Percentiles rank a stretch among this genome's conserved stretches.
Evolutionary conservation across 208 protist genomes (phyloP).

Genomic region (Acanthamoeba royreba): DNA sequence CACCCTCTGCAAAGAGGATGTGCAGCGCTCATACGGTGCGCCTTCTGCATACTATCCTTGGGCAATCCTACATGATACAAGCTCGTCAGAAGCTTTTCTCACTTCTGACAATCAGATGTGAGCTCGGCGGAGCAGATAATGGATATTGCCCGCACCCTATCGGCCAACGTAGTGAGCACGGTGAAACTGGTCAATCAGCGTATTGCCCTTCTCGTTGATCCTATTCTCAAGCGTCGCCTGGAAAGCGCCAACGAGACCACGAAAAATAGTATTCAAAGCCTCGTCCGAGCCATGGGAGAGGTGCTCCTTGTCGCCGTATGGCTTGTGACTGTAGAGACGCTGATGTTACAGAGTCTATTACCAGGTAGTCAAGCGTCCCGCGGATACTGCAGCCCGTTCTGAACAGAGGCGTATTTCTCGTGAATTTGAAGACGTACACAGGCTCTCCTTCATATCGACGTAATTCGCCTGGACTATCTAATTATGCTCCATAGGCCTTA

Average conservation of each 20-base stretch:
- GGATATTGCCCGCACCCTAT: neutral
- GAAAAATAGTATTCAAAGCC: conserved; percentile 17
- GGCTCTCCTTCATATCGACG: no score
- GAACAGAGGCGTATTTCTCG: neutral
- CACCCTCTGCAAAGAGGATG: conserved; percentile 26
- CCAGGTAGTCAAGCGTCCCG: neutral
- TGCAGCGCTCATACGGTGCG: neutral
- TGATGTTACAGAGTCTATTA: neutral
- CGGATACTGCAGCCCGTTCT: neutral
- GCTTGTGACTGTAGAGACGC: no score
- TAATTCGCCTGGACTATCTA: no score
- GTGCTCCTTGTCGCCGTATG: neutral
- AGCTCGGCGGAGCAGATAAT: conserved; percentile 21
- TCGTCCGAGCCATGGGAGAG: conserved; percentile 27
- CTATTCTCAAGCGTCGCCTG: neutral
- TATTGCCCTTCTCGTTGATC: neutral
- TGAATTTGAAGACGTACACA: neutral
- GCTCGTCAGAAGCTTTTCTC: no score
- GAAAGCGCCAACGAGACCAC: neutral
- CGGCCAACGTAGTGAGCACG: neutral
- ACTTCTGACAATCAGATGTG: no score
- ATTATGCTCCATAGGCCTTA: neutral
- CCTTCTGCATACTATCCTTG: no score
- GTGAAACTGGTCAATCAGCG: conserved; percentile 35
- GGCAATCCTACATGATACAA: no score